Conservation (phyloP, 2,329 filamentous ascomycete genomes). For the Bertia moriformis region DNA sequence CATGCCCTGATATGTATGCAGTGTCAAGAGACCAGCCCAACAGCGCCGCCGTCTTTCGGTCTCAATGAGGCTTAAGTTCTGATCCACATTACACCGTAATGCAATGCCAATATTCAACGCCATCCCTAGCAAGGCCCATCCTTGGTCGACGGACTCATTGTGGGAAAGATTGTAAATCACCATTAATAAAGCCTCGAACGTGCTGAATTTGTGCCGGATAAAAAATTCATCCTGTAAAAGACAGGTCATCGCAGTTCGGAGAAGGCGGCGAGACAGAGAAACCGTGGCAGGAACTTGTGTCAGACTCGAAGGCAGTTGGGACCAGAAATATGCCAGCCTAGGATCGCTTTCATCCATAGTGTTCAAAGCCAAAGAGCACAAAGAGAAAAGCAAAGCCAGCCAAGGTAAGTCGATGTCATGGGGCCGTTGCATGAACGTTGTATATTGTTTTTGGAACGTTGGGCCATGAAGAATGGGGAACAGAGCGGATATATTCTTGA, state of each 20-base stretch:
- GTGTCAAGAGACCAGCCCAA: not conserved
- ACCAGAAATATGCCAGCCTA: not conserved
- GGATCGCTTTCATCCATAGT: not conserved
- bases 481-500: not conserved
- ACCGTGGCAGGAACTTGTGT: too few species aligned
- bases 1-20: not conserved
- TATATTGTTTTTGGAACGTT: not conserved
- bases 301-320: too few species aligned
- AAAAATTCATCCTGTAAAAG: not conserved
- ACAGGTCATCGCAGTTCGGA: not conserved
- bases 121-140: not conserved
- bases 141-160: constrained; percentile 5
- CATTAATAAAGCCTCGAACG: not conserved
- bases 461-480: not conserved
- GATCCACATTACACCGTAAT: not conserved
- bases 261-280: not conserved
- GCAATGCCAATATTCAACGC: not conserved
- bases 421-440: not conserved
- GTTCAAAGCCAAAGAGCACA: not conserved
- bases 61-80: not conserved
- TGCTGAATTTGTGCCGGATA: constrained; percentile 1
- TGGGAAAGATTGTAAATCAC: not conserved
- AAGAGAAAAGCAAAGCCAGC: not conserved
- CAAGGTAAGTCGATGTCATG: not conserved
- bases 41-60: not conserved